phyloP scores from a whole-genome alignment of 768 basidiomycete species.

The Guyanaporus albipodus region DNA sequence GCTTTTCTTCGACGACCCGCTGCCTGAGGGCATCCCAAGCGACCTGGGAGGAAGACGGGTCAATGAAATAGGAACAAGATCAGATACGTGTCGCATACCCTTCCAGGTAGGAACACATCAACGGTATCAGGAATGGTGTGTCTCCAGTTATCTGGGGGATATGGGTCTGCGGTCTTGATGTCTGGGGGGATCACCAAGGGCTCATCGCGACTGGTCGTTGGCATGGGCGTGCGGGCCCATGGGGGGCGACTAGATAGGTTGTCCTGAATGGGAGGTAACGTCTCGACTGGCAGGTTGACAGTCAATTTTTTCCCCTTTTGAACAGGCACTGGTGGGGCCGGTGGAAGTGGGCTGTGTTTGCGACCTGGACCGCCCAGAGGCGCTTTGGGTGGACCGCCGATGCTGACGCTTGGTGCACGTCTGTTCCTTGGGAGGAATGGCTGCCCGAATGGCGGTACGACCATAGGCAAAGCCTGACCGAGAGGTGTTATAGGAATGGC shows the following conservation, averaged over 20 bases:
- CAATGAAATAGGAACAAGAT: slow-evolving; percentile 2
- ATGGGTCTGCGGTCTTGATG: slow-evolving; percentile 46
- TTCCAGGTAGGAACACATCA: slow-evolving; percentile 81
- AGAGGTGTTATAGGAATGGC: slow-evolving; percentile 60
- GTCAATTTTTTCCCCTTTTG: slow-evolving; percentile 60
- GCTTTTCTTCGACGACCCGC: slow-evolving; percentile 72
- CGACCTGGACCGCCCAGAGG: slow-evolving; percentile 74
- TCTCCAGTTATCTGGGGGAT: slow-evolving; percentile 65
- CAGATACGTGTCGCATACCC: slow-evolving; percentile 42
- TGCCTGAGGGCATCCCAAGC: slow-evolving; percentile 75
- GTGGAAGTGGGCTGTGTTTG: slow-evolving; percentile 66
- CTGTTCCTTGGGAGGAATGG: slow-evolving; percentile 60
- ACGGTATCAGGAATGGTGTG: slow-evolving; percentile 57
- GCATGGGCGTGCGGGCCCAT: slow-evolving; percentile 63
- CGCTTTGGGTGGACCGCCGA: slow-evolving; percentile 88
- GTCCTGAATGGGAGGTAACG: slow-evolving; percentile 35
- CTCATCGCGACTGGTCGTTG: slow-evolving; percentile 32
- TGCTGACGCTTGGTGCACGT: slow-evolving; percentile 61
- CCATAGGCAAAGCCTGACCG: slow-evolving; percentile 52
- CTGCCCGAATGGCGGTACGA: slow-evolving; percentile 41
- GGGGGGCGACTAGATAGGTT: slow-evolving; percentile 40
- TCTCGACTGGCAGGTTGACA: slow-evolving; percentile 75
- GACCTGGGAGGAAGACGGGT: slow-evolving; percentile 37
- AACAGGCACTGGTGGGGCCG: slow-evolving; percentile 29
- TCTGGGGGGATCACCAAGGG: slow-evolving; percentile 30